Conservation (phyloP, 495 filamentous ascomycete genomes). For the Talaromyces wortmannii region DNA sequence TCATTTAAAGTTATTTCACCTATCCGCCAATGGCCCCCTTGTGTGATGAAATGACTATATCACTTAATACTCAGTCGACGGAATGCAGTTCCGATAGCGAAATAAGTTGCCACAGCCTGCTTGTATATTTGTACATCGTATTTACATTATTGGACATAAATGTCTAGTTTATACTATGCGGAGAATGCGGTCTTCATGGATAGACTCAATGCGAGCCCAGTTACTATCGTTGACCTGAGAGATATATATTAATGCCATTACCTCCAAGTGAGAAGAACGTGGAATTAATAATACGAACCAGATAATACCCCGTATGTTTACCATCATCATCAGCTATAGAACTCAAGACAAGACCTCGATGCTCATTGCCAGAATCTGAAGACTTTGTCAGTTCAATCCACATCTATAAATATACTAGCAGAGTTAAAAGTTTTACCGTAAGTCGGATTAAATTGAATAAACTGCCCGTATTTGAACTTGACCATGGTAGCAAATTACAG, state of each 20-base stretch:
- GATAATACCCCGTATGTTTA: neutral
- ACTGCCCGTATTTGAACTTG: neutral
- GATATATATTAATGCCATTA: no score
- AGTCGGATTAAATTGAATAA: neutral
- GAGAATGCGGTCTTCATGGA: neutral
- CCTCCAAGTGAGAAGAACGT: neutral
- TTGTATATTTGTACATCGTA: neutral
- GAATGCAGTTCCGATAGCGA: neutral
- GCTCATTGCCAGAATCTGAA: neutral
- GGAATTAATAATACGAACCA: neutral
- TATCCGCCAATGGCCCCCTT: neutral
- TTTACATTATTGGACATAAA: neutral
- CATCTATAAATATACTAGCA: neutral
- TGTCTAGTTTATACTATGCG: neutral
- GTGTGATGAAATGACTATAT: constrained; percentile 1
- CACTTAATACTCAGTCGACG: neutral
- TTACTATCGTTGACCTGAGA: neutral
- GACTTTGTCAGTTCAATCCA: neutral
- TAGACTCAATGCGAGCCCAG: neutral
- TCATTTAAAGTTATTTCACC: no score
- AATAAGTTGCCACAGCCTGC: neutral
- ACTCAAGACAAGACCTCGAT: neutral
- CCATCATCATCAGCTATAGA: neutral
- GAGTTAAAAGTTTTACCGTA: neutral
- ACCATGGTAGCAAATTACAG: neutral